Evolutionary conservation across 2,329 filamentous ascomycete species (phyloP).

Genomic region (Fusarium staphyleae): DNA sequence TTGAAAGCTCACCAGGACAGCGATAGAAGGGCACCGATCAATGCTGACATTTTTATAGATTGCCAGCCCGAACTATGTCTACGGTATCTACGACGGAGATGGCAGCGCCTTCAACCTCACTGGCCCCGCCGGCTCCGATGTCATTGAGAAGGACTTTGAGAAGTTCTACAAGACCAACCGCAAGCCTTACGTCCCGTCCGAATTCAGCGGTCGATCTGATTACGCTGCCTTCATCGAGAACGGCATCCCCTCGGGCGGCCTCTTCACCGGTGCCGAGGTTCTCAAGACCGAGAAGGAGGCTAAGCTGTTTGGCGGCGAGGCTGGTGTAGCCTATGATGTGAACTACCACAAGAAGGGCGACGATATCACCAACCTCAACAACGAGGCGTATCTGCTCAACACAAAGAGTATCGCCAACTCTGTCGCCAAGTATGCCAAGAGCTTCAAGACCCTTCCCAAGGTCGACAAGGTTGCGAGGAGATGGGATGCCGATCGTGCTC

Average conservation of each 20-base stretch:
- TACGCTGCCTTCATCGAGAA: slow-evolving; percentile 72
- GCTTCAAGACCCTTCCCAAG: slow-evolving; percentile 47
- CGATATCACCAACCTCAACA: slow-evolving; percentile 48
- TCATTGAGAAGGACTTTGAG: slow-evolving; percentile 65
- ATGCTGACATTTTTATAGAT: slow-evolving; percentile 41
- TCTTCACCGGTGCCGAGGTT: slow-evolving; percentile 72
- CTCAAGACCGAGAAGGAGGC: slow-evolving; percentile 68
- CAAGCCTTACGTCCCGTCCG: slow-evolving; percentile 62
- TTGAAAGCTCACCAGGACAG: not conserved
- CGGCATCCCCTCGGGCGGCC: slow-evolving; percentile 71
- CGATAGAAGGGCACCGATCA: no score
- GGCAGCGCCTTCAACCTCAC: slow-evolving; percentile 65
- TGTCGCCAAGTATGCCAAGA: slow-evolving; percentile 51
- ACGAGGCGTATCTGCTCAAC: slow-evolving; percentile 55
- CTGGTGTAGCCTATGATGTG: slow-evolving; percentile 56
- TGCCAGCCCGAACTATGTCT: slow-evolving; percentile 58
- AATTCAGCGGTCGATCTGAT: slow-evolving; percentile 71
- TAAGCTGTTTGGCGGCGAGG: slow-evolving; percentile 66
- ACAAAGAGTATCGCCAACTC: slow-evolving; percentile 52
- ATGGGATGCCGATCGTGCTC: slow-evolving; percentile 42
- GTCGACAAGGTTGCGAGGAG: slow-evolving; percentile 41
- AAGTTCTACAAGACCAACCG: slow-evolving; percentile 58
- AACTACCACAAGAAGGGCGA: slow-evolving; percentile 57
- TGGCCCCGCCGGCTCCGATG: slow-evolving; percentile 63
- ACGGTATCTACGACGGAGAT: slow-evolving; percentile 66